These are phyloP conservation scores for Candida sakaeoensis DNA, from an alignment of 805 yeast genomes.

Conservation along the genomic window DNA sequence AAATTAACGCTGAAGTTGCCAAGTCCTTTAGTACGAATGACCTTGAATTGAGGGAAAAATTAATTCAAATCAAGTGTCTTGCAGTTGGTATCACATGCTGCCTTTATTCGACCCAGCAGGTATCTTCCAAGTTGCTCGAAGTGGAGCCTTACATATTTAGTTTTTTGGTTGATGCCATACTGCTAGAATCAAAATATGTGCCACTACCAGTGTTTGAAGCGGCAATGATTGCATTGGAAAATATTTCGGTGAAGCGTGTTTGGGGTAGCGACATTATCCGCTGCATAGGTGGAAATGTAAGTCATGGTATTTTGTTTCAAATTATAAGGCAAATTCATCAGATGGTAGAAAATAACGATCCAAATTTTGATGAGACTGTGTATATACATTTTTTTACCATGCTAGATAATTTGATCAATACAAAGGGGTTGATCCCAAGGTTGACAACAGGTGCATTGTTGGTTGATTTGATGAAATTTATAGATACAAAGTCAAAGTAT, in stretches of 20 bases:
- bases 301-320: conserved; percentile 79
- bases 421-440: conserved; percentile 51
- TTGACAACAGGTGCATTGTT: conserved; percentile 75
- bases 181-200: conserved; percentile 54
- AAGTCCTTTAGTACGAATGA: conserved; percentile 66
- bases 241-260: conserved; percentile 59
- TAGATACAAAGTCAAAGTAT: conserved; percentile 48
- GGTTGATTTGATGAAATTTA: conserved; percentile 58
- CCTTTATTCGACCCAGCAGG: conserved; percentile 51
- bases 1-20: conserved; percentile 57
- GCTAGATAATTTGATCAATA: conserved; percentile 57
- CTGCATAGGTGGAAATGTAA: conserved; percentile 79
- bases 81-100: conserved; percentile 64
- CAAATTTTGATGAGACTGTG: conserved; percentile 31
- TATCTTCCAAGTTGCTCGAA: conserved; percentile 65
- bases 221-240: conserved; percentile 65
- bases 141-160: conserved; percentile 66
- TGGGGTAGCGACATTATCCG: conserved; percentile 77
- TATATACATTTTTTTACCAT: conserved; percentile 58
- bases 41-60: conserved; percentile 53
- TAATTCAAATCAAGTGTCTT: conserved; percentile 61
- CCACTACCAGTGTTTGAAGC: conserved; percentile 52
- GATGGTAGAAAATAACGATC: conserved; percentile 39
- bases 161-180: conserved; percentile 67
- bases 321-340: conserved; percentile 61